Evolutionary conservation across 192 early-diverging fungal genomes (phyloP).

Genomic region (Chytriomyces hyalinus): DNA sequence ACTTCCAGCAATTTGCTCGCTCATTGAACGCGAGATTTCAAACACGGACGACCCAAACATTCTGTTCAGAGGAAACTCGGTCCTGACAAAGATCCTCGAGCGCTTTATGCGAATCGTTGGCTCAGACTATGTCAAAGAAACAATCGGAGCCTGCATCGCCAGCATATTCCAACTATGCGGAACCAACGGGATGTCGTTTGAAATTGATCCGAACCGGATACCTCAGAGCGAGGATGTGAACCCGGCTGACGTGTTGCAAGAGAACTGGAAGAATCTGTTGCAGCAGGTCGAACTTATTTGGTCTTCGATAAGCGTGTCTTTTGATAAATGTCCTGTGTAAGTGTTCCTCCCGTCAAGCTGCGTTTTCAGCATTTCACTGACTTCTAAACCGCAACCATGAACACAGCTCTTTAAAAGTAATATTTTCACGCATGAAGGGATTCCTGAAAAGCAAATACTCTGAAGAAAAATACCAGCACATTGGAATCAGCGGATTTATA

Average conservation of each 20-base stretch:
- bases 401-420: conserved; percentile 11
- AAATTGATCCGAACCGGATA: conserved; percentile 27
- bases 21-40: conserved; percentile 27
- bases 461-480: conserved; percentile 45
- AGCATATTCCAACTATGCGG: conserved; percentile 13
- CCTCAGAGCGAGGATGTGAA: conserved; percentile 34
- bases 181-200: not conserved
- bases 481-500: conserved; percentile 61
- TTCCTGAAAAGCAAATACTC: conserved; percentile 22
- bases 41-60: conserved; percentile 58
- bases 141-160: conserved; percentile 43
- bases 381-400: not conserved
- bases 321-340: conserved; percentile 45
- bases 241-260: conserved; percentile 30
- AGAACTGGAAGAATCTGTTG: conserved; percentile 44
- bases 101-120: conserved; percentile 64
- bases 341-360: not conserved
- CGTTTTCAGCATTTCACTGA: conserved; percentile 14
- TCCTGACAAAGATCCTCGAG: conserved; percentile 63
- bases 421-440: conserved; percentile 33
- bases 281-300: conserved; percentile 43
- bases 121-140: conserved; percentile 49
- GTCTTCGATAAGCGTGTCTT: conserved; percentile 44
- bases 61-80: conserved; percentile 61
- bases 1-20: conserved; percentile 22